These are phyloP conservation scores for Nitzschia inconspicua DNA, from an alignment of 108 stramenopile species.

Conservation along the genomic window DNA sequence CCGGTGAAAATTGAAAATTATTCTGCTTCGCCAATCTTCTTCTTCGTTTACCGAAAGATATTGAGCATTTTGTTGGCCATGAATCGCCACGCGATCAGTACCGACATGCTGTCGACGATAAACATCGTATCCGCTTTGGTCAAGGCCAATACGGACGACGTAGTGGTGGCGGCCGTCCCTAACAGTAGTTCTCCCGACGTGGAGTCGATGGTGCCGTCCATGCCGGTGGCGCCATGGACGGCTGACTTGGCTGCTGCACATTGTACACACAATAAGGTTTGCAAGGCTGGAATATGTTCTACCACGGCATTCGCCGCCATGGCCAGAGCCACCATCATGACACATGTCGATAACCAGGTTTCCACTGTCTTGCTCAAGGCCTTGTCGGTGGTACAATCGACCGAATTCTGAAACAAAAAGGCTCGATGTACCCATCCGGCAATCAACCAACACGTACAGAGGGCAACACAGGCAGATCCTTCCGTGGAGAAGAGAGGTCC, in stretches of 20 bases:
- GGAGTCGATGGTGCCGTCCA: not conserved
- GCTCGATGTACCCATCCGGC: constrained; percentile 57
- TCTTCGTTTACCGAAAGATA: constrained; percentile 4
- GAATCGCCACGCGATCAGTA: constrained; percentile 72
- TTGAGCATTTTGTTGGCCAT: constrained; percentile 51
- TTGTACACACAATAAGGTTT: not conserved
- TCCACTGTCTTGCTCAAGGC: constrained; percentile 55
- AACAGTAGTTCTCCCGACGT: constrained; percentile 16
- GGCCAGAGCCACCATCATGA: constrained; percentile 42
- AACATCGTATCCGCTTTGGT: constrained; percentile 69
- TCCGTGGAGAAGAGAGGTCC: constrained; percentile 52
- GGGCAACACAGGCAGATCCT: constrained; percentile 54
- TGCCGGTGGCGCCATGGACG: too few relatives aligned
- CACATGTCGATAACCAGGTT: constrained; percentile 54
- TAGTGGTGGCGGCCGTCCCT: not conserved
- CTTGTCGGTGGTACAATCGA: constrained; percentile 44
- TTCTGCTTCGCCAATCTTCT: too few relatives aligned
- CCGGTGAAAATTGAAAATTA: too few relatives aligned
- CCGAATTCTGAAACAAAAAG: constrained; percentile 58
- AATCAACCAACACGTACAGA: constrained; percentile 67
- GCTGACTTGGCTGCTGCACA: not conserved
- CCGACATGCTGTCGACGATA: constrained; percentile 67
- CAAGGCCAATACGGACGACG: constrained; percentile 25
- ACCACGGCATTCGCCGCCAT: constrained; percentile 25
- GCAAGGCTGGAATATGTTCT: not conserved